Evolutionary conservation across 306 rosid species (phyloP), one percentile per base, ranked within the genome.

Genomic region (Cotoneaster glaucophyllus): DNA sequence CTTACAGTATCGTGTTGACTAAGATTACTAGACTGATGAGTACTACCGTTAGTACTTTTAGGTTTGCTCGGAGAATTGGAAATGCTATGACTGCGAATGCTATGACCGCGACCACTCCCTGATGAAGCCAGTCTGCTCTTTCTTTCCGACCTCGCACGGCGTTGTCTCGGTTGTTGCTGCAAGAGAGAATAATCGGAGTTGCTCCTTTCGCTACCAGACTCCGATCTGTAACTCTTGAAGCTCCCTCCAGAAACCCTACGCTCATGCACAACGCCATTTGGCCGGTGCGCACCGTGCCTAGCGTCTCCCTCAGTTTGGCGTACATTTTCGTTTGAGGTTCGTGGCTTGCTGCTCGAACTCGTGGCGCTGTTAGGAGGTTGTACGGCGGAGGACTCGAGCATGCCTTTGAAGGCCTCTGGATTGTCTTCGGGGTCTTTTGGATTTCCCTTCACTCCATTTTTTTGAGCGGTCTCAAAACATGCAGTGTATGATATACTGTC

Each of bases 381-480:
- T 31, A 44, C 24, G 14, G 68, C 12, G 4, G 70, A 12, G 80
- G 72, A 32, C 13, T 43, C 6, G 1, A 65, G 32, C 56, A 11
- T 70, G 37, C 5, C 4, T 58, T 32, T 44, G 75, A 78, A 86
- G 44, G 81, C 80, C 76, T 82, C 86, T 2, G 86, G 87, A 53
- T 86, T 86, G 24, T 81, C 77, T 69, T 84, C 81, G 1, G 90
- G 89, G 11, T 85, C 89, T 44, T 84, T 83, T 12, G 93, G 89
- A 12, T 88, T 85, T 61, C 83, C 61, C 75, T 31, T 78, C 31
- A 64, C 43, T 41, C 63, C 62, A 0, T 83, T 71, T 75, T 79
- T 82, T 15, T 79, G 78, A 4, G 89, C 93, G 21, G 74, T 74
- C 32, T 86, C 86, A 43, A 86, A 86, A 37, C 17, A 82, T 48